Evolutionary conservation across 371 early-diverging fungal genomes (phyloP), one percentile per base, ranked within the genome.

Genomic region (Syncephalastrum sp.): DNA sequence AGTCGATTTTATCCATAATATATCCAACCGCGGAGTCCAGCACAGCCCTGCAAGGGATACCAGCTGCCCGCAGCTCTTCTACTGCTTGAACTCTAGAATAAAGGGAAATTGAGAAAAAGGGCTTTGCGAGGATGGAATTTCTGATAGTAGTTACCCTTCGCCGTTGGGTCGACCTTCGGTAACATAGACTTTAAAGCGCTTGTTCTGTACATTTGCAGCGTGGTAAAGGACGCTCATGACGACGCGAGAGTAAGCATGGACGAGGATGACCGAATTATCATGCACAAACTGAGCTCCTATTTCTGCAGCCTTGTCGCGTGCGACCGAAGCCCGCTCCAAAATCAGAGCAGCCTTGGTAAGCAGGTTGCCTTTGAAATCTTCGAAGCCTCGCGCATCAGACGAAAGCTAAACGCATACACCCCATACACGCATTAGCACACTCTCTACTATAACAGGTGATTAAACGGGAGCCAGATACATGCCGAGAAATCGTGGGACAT

Each of bases 241-340:
- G 3, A 95, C 95, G 24, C 97, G 87, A 25, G 97, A 97, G 64
- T 94, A 95, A 23, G 95, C 93, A 71, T 97, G 97, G 6, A 97
- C 84, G n/a, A 98, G 77, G 56, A 98, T 87, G 7, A 85, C 85
- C 15, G 85, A 79, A 67, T 93, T 91, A 63, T 96, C 96, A 63
- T 90, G 87, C 60, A 97, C 90, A 63, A 96, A 94, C 53, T 90
- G 88, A 16, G 87, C 76, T n/a, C 94, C 97, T 51, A 89, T 68
- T 48, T 82, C 84, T 4, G 96, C 94, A 49, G 94, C 91, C 57
- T 79, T 81, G 41, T 89, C 82, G 43, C 95, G 83, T 52, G 83
- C 87, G 29, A 70, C 74, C 25, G 77, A 80, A 0, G 91, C 91
- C 47, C 87, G 88, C 47, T 85, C 82, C 21, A 93, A 75, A 73